Evolutionary conservation across 441 rosid species (phyloP), one percentile per base, ranked within the genome.

Genomic region (Capsella rubella): DNA sequence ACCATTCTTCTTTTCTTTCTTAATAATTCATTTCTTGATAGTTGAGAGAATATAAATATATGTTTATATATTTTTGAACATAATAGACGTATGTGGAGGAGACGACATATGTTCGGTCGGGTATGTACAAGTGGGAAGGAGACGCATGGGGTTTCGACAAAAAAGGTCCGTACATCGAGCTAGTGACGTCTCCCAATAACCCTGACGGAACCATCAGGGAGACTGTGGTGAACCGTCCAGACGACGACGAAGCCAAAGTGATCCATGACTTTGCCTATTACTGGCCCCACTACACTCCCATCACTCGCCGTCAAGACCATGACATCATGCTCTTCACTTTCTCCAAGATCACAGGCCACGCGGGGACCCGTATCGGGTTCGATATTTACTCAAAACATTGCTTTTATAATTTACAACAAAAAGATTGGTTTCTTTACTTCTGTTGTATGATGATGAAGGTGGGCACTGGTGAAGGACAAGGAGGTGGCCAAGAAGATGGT

Each of bases 341-440:
- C 76, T 91, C 99, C 77, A 94, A 94, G 72, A 72, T 88, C 89
- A 87, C 94, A 0, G 99, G 99, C 15, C 97, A 94, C 71, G 99
- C 97, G 5, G 97, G 99, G 50, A 82, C 99, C 45, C 87, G 99
- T 45, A 87, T 94, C 16, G 99, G 99, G 98, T 93, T 32, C 76
- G 85, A 64, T 32, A 39, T 29, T 61, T 18, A 60, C 28, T 29
- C 16, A 31, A 14, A 47, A n/a, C 31, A 34, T 21, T 63, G 43
- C 12, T 31, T 52, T 60, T 29, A 21, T 2, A 3, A 39, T 21
- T 3, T 29, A 47, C 0, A 49, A 37, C 31, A 37, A 25, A 25
- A 13, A 29, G 7, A 21, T 5, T 18, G 11, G 4, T 37, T 37
- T 59, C 7, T 6, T 14, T 75, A 54, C 21, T 47, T 59, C 46